Base-by-base conservation (phyloP, 495 filamentous ascomycete species). In the Sphaerosporella brunnea region DNA sequence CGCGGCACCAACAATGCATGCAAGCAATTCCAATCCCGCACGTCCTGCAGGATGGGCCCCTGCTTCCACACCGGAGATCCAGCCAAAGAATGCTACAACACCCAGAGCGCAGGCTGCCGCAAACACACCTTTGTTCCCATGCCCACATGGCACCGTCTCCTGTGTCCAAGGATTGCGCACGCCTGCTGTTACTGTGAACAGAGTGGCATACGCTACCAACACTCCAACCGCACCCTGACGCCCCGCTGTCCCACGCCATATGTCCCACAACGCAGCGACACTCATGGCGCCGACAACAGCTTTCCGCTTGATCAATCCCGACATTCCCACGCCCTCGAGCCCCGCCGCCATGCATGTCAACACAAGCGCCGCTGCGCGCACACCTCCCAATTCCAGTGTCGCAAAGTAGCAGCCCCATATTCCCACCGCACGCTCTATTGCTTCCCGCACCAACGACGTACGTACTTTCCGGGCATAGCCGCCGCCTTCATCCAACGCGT, bases 401-500 rank as follows among this genome's bases (percentile, higher is more conserved):
- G 55, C 58, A 48, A 51, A 53, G 43, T 55, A 60, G 0, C 52
- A 50, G 10, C 39, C 35, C 38, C 48, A 54, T n/a, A 59, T 18
- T 11, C 42, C 26, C 3, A 48, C 2, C 8, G 48, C 55, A 23
- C 47, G 55, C 21, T 55, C 52, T n/a, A 48, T 5, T 11, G 59
- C 32, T 47, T 48, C 19, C 56, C 48, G 5, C 52, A 42, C 15
- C 48, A 50, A 20, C 44, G 47, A 4, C 44, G 51, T 25, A 47
- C 54, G 21, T 51, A 51, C 26, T 21, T 58, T 23, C 51, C 51
- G 1, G 35, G 30, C 43, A 24, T 36, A 36, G 13, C 39, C 50
- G 15, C 37, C 39, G 2, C 46, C 23, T 10, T 41, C 36, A 13
- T 36, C 36, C 15, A 16, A 45, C 28, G 21, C 13, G 23, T 41